Percentiles rank a stretch among this genome's conserved stretches.
These are phyloP conservation scores for Annona squamosa DNA, from an alignment of 164 flowering plant genomes.

Conservation along the genomic window DNA sequence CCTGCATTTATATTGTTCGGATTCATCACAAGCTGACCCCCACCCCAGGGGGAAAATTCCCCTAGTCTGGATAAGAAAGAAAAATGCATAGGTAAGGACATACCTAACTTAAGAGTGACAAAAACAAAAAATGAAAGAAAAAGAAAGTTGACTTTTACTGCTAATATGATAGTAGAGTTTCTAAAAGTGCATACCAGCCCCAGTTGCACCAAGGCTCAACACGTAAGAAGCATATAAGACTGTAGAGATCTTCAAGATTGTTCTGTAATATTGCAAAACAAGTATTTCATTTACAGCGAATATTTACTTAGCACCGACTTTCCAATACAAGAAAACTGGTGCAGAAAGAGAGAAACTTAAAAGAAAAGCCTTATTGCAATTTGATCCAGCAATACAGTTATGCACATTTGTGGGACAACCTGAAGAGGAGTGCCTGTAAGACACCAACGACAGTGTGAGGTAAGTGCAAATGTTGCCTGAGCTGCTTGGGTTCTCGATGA, in stretches of 20 bases:
- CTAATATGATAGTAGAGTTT: background rate
- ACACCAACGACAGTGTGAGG: constrained; percentile 77
- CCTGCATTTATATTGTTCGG: too few relatives aligned
- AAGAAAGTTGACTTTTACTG: too few relatives aligned
- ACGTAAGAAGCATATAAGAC: constrained; percentile 69
- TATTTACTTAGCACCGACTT: background rate
- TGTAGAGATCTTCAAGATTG: constrained; percentile 69
- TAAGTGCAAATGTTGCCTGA: constrained; percentile 53
- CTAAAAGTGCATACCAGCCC: constrained; percentile 48
- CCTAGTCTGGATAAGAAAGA: too few relatives aligned
- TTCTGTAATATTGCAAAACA: constrained; percentile 46
- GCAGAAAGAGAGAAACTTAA: background rate
- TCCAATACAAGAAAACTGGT: background rate
- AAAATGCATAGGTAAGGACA: too few relatives aligned
- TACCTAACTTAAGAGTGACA: too few relatives aligned
- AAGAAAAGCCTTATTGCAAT: background rate
- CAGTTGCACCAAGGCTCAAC: constrained; percentile 94
- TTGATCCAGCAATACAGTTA: background rate
- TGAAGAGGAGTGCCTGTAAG: constrained; percentile 86
- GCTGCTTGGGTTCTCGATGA: constrained; percentile 50
- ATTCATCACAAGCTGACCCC: too few relatives aligned
- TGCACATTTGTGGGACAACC: constrained; percentile 25
- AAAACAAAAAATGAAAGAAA: too few relatives aligned
- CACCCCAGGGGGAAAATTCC: too few relatives aligned
- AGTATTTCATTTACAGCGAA: background rate